Conservation (phyloP, 2,329 filamentous ascomycete genomes). For the Penicillium decumbens region DNA sequence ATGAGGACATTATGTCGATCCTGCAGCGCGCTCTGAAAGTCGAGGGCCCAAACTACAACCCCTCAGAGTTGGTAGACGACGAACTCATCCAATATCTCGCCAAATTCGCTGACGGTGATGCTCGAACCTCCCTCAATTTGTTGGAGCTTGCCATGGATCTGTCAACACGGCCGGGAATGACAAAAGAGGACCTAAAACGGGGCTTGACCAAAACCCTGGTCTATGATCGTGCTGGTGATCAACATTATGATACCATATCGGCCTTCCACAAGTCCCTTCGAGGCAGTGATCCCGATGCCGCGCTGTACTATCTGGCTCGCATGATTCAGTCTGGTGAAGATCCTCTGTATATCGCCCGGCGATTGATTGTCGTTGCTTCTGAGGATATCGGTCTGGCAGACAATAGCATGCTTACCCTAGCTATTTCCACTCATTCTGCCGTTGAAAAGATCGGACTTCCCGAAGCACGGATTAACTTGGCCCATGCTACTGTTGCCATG, state of each 20-base stretch:
- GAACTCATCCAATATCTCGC: slow-evolving; percentile 77
- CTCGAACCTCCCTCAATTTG: slow-evolving; percentile 85
- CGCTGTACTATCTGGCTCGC: slow-evolving; percentile 88
- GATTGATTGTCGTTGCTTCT: slow-evolving; percentile 89
- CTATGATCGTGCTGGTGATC: slow-evolving; percentile 90
- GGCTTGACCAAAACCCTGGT: slow-evolving; percentile 87
- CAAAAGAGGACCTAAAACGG: slow-evolving; percentile 71
- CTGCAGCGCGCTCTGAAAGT: slow-evolving; percentile 66
- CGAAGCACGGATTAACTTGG: slow-evolving; percentile 86
- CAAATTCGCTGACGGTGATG: slow-evolving; percentile 85
- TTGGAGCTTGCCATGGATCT: slow-evolving; percentile 83
- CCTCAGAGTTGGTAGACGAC: slow-evolving; percentile 61
- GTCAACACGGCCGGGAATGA: slow-evolving; percentile 60
- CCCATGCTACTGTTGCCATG: slow-evolving; percentile 78
- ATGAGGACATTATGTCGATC: slow-evolving; percentile 68
- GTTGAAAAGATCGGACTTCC: slow-evolving; percentile 93
- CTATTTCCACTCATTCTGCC: slow-evolving; percentile 79
- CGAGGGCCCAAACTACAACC: slow-evolving; percentile 52
- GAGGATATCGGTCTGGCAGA: slow-evolving; percentile 93
- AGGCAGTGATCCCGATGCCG: slow-evolving; percentile 77
- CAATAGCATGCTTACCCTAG: slow-evolving; percentile 74
- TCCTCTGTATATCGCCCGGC: slow-evolving; percentile 82
- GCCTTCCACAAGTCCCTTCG: slow-evolving; percentile 95
- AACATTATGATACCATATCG: slow-evolving; percentile 96
- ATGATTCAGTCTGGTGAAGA: slow-evolving; percentile 97